A percentile compares a stretch with the other conserved stretches of the same genome.
phyloP scores from a whole-genome alignment of 441 rosid genomes.

The Erodium trifolium region DNA sequence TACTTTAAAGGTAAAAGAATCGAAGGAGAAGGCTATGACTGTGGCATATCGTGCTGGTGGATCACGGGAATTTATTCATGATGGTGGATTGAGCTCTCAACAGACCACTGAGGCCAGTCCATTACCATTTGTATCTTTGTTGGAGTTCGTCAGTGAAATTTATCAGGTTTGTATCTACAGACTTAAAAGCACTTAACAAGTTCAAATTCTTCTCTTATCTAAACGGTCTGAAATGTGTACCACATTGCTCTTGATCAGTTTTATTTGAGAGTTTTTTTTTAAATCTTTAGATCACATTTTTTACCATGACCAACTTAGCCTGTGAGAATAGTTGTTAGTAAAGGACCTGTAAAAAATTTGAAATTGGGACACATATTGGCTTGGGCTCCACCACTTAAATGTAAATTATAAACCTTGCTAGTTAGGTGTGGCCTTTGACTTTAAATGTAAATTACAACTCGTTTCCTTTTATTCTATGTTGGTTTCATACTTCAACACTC shows the following conservation, averaged over 20 bases:
- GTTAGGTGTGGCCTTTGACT: too few relatives aligned
- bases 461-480: too few relatives aligned
- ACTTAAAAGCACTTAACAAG: neutral
- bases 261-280: neutral
- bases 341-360: too few relatives aligned
- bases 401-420: too few relatives aligned
- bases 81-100: conserved; percentile 53
- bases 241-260: neutral
- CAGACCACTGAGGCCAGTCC: conserved; percentile 37
- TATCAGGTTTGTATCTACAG: conserved; percentile 51
- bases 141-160: conserved; percentile 89
- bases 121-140: conserved; percentile 62
- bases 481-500: too few relatives aligned
- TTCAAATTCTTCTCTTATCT: neutral
- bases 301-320: neutral
- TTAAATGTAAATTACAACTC: too few relatives aligned
- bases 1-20: conserved; percentile 67
- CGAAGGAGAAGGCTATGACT: conserved; percentile 86
- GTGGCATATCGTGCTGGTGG: conserved; percentile 47
- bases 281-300: neutral
- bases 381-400: too few relatives aligned
- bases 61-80: conserved; percentile 38
- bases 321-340: too few relatives aligned
- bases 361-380: too few relatives aligned
- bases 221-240: neutral